Conservation (phyloP, 352 stramenopile species). For the Phytophthora lateralis region DNA sequence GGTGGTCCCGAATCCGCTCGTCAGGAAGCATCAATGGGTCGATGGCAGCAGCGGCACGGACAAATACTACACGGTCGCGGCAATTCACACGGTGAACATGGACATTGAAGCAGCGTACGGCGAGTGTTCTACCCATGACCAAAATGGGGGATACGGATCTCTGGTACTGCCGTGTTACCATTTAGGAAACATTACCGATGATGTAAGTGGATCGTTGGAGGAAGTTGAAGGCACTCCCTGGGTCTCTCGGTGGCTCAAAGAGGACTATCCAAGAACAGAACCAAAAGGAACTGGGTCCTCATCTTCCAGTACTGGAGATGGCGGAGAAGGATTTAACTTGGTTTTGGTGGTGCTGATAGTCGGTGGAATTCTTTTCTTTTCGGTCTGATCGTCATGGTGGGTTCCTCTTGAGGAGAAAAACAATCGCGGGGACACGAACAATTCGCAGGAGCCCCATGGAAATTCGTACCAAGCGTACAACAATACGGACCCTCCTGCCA, state of each 20-base stretch:
- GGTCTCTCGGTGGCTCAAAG: conserved; percentile 20
- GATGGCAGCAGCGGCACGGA: conserved; percentile 1
- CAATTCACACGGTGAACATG: conserved; percentile 18
- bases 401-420: conserved; percentile 7
- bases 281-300: too few relatives aligned
- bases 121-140: conserved; percentile 4
- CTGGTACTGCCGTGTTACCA: conserved; percentile 29
- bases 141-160: conserved; percentile 25
- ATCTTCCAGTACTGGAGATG: too few relatives aligned
- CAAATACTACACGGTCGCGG: conserved; percentile 21
- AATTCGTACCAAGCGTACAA: not conserved
- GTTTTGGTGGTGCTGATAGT: conserved; percentile 23
- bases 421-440: conserved; percentile 4
- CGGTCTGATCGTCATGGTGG: conserved; percentile 10
- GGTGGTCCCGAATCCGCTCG: conserved; percentile 12
- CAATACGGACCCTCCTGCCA: not conserved
- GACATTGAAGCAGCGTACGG: conserved; percentile 21
- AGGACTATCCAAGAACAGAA: conserved; percentile 2
- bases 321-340: conserved; percentile 6
- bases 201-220: conserved; percentile 1
- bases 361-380: conserved; percentile 17
- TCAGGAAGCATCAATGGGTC: conserved; percentile 17
- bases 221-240: conserved; percentile 14
- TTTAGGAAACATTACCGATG: conserved; percentile 3
- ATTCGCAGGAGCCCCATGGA: not conserved